phyloP scores from a whole-genome alignment of 192 early-diverging fungal species.

The Umbelopsis ramanniana region DNA sequence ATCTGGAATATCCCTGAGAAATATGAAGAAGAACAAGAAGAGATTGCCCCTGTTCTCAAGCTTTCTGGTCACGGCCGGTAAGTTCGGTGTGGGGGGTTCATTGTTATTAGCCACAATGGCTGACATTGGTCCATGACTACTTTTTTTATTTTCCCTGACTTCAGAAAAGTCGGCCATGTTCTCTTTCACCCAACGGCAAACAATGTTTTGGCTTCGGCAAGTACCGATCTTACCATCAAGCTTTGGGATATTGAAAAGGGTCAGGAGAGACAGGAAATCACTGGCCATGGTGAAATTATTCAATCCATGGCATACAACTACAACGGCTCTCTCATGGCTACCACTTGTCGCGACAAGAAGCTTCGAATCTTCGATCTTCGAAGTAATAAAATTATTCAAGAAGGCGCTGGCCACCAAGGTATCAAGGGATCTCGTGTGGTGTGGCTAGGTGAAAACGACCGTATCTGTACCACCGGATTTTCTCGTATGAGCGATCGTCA shows the following conservation, averaged over 20 bases:
- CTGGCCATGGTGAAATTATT: conserved; percentile 89
- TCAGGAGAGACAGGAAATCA: conserved; percentile 72
- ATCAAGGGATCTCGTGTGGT: conserved; percentile 95
- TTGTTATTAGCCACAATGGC: no score
- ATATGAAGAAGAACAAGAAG: conserved; percentile 69
- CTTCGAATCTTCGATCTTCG: conserved; percentile 94
- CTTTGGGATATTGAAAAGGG: conserved; percentile 96
- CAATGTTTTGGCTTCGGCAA: conserved; percentile 88
- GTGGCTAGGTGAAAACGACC: conserved; percentile 83
- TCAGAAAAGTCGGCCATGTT: conserved; percentile 96
- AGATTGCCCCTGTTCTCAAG: conserved; percentile 78
- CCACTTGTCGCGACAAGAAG: conserved; percentile 97
- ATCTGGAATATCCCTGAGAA: conserved; percentile 93
- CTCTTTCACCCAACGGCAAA: conserved; percentile 96
- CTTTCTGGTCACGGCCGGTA: conserved; percentile 83
- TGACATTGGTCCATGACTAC: neutral
- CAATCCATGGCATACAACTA: conserved; percentile 91
- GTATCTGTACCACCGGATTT: conserved; percentile 94
- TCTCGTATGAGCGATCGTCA: conserved; percentile 94
- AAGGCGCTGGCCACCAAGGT: conserved; percentile 89
- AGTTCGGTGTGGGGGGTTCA: conserved; percentile 12
- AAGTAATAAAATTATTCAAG: conserved; percentile 75
- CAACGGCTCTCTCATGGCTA: conserved; percentile 83
- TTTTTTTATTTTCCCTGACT: neutral
- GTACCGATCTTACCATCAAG: conserved; percentile 85